Evolutionary conservation across 2,329 filamentous ascomycete genomes (phyloP).

Genomic region (Nannizziopsis barbatae): DNA sequence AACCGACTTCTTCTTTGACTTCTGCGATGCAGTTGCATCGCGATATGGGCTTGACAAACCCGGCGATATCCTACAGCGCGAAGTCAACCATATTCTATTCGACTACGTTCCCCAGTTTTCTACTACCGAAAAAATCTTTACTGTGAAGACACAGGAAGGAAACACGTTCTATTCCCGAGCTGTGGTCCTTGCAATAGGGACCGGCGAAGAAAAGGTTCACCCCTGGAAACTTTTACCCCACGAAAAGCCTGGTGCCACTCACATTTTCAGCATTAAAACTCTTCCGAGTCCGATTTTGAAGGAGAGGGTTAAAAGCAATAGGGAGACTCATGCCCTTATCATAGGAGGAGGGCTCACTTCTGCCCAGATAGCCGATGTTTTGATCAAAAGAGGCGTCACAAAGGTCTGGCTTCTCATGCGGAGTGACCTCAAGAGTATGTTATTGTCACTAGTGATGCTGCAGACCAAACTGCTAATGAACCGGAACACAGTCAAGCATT

Average conservation of each 20-base stretch:
- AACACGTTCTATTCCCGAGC: slow-evolving; percentile 46
- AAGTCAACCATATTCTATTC: slow-evolving; percentile 52
- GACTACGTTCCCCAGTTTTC: slow-evolving; percentile 37
- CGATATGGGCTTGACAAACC: slow-evolving; percentile 47
- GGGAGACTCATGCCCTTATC: slow-evolving; percentile 54
- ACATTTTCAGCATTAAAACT: slow-evolving; percentile 52
- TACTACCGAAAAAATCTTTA: slow-evolving; percentile 49
- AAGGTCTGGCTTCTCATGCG: slow-evolving; percentile 63
- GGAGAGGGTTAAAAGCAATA: slow-evolving; percentile 41
- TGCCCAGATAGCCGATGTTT: slow-evolving; percentile 59
- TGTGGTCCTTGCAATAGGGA: slow-evolving; percentile 60
- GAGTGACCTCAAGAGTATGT: slow-evolving; percentile 37
- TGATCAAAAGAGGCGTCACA: slow-evolving; percentile 51
- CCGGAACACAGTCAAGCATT: slow-evolving; percentile 51
- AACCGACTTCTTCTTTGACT: slow-evolving; percentile 49
- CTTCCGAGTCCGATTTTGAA: slow-evolving; percentile 47
- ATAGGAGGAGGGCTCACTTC: slow-evolving; percentile 67
- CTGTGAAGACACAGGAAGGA: slow-evolving; percentile 46
- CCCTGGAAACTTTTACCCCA: slow-evolving; percentile 31
- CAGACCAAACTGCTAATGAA: slow-evolving; percentile 8
- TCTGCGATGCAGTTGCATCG: slow-evolving; percentile 47
- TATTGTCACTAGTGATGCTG: not conserved
- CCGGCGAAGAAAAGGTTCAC: slow-evolving; percentile 49
- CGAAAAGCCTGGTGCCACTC: slow-evolving; percentile 44
- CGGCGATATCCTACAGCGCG: slow-evolving; percentile 48